Evolutionary conservation across 805 yeast species (phyloP).

Genomic region (Zygotorulaspora florentina): DNA sequence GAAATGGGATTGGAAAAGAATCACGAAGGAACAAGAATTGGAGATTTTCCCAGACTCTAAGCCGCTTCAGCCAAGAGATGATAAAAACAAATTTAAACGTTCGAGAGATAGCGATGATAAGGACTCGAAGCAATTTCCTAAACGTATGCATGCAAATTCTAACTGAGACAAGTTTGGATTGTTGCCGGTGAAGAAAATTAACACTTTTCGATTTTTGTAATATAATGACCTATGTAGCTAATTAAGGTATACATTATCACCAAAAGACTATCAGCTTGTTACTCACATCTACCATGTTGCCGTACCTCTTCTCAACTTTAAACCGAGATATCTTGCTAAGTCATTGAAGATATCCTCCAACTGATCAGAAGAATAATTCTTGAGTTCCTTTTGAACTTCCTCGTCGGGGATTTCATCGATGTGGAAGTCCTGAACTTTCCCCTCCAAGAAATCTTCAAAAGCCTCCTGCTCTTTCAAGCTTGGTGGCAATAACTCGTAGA

Average conservation of each 20-base stretch:
- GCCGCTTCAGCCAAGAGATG: slow-evolving; percentile 29
- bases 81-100: slow-evolving; percentile 6
- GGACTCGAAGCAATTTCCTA: slow-evolving; percentile 2
- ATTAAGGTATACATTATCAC: no score
- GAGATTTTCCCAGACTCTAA: slow-evolving; percentile 38
- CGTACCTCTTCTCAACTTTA: slow-evolving; percentile 49
- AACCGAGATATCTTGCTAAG: slow-evolving; percentile 66
- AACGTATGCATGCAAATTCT: slow-evolving; percentile 5
- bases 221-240: no score
- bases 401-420: slow-evolving; percentile 34
- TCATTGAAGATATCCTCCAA: slow-evolving; percentile 54
- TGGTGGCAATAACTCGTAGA: slow-evolving; percentile 75
- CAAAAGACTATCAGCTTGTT: no score
- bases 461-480: slow-evolving; percentile 50
- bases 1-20: slow-evolving; percentile 75
- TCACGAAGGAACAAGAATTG: slow-evolving; percentile 51
- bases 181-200: not conserved
- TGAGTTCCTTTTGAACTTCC: slow-evolving; percentile 29
- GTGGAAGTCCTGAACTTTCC: slow-evolving; percentile 43
- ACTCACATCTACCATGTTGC: slow-evolving; percentile 43
- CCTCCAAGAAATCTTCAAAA: slow-evolving; percentile 49
- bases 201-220: not conserved
- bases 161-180: not conserved
- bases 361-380: slow-evolving; percentile 42
- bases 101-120: slow-evolving; percentile 1